Conservation (phyloP, 1,284 basidiomycete species). For the Salmacisia buchloeana region DNA sequence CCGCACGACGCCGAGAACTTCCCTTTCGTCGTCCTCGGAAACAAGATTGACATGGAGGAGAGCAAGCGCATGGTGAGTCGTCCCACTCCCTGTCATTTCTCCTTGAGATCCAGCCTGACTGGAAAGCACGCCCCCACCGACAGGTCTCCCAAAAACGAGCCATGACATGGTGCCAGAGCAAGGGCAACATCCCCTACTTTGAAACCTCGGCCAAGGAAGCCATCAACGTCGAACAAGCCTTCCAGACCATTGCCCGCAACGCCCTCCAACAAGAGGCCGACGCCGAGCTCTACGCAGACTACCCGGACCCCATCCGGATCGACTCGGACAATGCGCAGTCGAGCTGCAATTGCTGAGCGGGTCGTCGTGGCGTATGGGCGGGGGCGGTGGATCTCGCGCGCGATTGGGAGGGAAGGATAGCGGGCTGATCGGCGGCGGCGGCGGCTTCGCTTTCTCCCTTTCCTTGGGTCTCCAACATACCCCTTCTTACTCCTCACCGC, state of each 20-base stretch:
- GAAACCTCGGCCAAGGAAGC: constrained; percentile 99
- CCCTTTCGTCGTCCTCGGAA: constrained; percentile 82
- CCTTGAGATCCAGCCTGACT: constrained; percentile 1
- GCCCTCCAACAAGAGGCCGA: constrained; percentile 94
- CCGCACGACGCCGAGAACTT: constrained; percentile 99
- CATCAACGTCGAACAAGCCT: constrained; percentile 99
- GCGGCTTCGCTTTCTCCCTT: too few species aligned
- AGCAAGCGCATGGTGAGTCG: constrained; percentile 85
- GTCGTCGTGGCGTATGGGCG: too few species aligned
- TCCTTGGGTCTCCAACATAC: too few species aligned
- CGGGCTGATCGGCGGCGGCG: too few species aligned
- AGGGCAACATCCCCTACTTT: constrained; percentile 99
- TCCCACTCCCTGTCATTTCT: background rate
- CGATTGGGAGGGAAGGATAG: background rate
- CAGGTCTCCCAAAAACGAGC: constrained; percentile 98
- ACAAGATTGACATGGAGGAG: constrained; percentile 99
- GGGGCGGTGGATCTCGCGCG: too few species aligned
- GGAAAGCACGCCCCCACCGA: background rate
- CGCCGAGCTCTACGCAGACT: constrained; percentile 95
- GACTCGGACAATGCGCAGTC: constrained; percentile 85
- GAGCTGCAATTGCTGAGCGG: constrained; percentile 77
- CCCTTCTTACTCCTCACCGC: too few species aligned
- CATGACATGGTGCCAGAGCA: constrained; percentile 99
- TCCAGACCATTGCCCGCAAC: constrained; percentile 98
- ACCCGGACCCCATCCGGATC: constrained; percentile 97